These are phyloP conservation scores for Leccinum solheimii DNA, from an alignment of 1,284 basidiomycete genomes.

Conservation along the genomic window DNA sequence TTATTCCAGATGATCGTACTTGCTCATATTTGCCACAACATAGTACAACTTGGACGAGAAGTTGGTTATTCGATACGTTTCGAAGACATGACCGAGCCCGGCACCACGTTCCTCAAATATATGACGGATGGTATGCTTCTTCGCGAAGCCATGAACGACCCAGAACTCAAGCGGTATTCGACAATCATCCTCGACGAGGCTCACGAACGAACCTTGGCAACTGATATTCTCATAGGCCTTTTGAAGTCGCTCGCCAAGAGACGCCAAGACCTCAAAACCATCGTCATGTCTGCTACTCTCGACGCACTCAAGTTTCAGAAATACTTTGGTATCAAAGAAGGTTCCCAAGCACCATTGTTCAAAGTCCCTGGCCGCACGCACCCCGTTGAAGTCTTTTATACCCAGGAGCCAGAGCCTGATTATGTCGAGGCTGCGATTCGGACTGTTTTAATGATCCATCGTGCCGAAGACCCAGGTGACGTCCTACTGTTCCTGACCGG, in stretches of 20 bases:
- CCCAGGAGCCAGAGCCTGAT: conserved; percentile 93
- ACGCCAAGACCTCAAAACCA: conserved; percentile 91
- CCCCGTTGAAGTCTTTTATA: conserved; percentile 96
- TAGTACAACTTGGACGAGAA: conserved; percentile 88
- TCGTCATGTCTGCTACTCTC: conserved; percentile 98
- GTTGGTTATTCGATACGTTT: conserved; percentile 99
- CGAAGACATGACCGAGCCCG: conserved; percentile 94
- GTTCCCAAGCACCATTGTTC: conserved; percentile 77
- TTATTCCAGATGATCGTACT: background rate
- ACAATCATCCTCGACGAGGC: conserved; percentile 99
- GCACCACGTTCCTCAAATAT: conserved; percentile 93
- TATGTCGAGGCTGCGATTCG: conserved; percentile 98
- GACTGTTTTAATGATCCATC: conserved; percentile 97
- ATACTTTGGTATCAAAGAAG: conserved; percentile 80
- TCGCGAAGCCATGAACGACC: conserved; percentile 97
- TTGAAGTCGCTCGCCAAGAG: conserved; percentile 75
- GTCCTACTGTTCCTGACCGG: conserved; percentile 95
- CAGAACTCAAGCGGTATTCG: conserved; percentile 85
- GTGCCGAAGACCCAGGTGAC: conserved; percentile 93
- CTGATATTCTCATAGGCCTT: conserved; percentile 98
- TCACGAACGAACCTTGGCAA: conserved; percentile 97
- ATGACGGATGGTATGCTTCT: conserved; percentile 99
- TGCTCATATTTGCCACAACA: conserved; percentile 5
- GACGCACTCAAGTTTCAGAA: conserved; percentile 97
- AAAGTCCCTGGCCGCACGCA: conserved; percentile 97